Evolutionary conservation across 2,329 filamentous ascomycete species (phyloP).

Genomic region (Cadophora luteo-olivacea): DNA sequence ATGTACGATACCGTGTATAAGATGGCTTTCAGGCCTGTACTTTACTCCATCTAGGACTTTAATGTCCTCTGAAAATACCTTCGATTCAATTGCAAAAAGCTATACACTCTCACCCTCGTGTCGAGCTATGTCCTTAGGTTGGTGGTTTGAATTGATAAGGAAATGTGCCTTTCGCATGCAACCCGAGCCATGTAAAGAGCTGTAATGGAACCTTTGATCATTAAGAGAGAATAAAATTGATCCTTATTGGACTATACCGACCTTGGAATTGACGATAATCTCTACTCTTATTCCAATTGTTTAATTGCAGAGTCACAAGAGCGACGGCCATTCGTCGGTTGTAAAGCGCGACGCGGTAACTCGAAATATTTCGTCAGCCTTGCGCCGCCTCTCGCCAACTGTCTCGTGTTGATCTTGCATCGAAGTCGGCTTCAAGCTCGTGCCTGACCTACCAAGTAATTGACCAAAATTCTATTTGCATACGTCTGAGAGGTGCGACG

Average conservation of each 20-base stretch:
- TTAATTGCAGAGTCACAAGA: background rate
- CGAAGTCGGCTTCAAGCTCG: background rate
- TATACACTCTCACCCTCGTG: background rate
- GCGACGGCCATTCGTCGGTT: background rate
- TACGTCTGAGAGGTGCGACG: background rate
- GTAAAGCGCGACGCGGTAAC: background rate
- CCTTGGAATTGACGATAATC: too few species aligned
- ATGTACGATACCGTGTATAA: constrained; percentile 10
- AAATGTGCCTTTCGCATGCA: too few species aligned
- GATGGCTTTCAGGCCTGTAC: constrained; percentile 15
- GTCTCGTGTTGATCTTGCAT: background rate
- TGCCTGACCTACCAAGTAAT: background rate
- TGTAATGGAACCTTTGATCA: too few species aligned
- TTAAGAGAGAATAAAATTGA: too few species aligned
- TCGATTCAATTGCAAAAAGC: background rate
- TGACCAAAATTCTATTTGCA: background rate
- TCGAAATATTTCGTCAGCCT: constrained; percentile 9
- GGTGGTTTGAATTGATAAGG: background rate
- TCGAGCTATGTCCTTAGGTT: background rate
- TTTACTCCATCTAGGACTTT: constrained; percentile 5
- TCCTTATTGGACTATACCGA: too few species aligned
- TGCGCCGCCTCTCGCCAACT: background rate
- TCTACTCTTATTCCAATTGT: background rate
- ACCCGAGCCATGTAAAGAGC: too few species aligned
- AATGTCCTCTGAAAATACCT: background rate